phyloP scores from a whole-genome alignment of 257 asterid species.

The Haberlea rhodopensis region DNA sequence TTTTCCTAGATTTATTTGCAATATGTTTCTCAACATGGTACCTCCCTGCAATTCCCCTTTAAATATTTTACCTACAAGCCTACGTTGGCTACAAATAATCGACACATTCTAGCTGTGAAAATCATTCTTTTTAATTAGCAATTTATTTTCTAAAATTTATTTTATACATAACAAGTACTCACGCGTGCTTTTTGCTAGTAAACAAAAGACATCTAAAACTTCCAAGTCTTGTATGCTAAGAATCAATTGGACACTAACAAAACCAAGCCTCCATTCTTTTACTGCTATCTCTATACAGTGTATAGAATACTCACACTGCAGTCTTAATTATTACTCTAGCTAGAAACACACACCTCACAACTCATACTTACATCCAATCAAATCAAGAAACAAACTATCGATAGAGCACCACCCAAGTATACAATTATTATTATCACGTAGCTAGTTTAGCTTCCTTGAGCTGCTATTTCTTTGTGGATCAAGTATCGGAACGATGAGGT shows the following conservation, averaged over 20 bases:
- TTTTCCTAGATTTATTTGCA: too few relatives aligned
- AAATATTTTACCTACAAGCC: too few relatives aligned
- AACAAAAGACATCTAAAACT: conserved; percentile 10
- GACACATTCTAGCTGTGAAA: too few relatives aligned
- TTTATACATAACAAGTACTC: too few relatives aligned
- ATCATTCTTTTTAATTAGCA: too few relatives aligned
- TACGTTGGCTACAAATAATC: too few relatives aligned
- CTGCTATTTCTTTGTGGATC: conserved; percentile 53
- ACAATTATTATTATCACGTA: too few relatives aligned
- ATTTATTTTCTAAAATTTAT: too few relatives aligned
- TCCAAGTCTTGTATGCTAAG: conserved; percentile 16
- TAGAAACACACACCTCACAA: conserved; percentile 7
- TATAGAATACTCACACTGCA: background rate
- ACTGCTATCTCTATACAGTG: conserved; percentile 26
- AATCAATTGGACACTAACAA: conserved; percentile 10
- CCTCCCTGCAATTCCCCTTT: too few relatives aligned
- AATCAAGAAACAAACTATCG: conserved; percentile 13
- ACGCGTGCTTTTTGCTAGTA: too few relatives aligned
- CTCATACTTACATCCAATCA: background rate
- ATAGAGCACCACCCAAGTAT: background rate
- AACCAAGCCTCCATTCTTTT: conserved; percentile 18
- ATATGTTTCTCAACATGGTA: too few relatives aligned
- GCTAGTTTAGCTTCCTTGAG: conserved; percentile 34
- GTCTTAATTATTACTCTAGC: background rate
- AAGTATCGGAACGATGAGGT: conserved; percentile 67